Evolutionary conservation across 2,329 filamentous ascomycete species (phyloP).

Genomic region (Talaromyces sp.): DNA sequence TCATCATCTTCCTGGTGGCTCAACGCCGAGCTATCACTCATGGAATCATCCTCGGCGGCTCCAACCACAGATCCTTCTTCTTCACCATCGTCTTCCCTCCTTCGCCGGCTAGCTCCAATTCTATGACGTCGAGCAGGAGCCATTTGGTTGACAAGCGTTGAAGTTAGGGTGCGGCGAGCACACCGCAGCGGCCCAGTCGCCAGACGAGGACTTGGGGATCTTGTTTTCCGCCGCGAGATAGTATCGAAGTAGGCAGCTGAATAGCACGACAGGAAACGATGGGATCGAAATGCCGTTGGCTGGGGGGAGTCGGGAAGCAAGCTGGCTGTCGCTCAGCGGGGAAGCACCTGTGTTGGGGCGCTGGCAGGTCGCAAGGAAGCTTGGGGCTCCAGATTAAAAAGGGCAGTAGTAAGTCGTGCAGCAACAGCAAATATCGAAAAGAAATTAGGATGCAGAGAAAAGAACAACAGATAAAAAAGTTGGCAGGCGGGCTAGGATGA

Average conservation of each 20-base stretch:
- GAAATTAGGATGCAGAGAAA: neutral
- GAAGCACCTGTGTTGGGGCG: neutral
- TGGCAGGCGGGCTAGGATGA: neutral
- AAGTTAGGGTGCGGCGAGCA: neutral
- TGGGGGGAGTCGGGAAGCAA: neutral
- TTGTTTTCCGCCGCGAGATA: neutral
- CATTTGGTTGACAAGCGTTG: slow-evolving; percentile 26
- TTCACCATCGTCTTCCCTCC: slow-evolving; percentile 46
- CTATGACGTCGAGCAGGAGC: slow-evolving; percentile 38
- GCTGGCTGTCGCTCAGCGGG: neutral
- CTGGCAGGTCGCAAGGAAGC: neutral
- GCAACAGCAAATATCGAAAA: neutral
- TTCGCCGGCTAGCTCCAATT: slow-evolving; percentile 42
- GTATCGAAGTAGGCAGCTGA: neutral
- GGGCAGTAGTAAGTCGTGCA: neutral
- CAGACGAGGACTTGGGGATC: slow-evolving; percentile 6
- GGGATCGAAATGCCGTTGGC: neutral
- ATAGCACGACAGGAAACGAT: neutral
- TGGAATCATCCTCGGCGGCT: slow-evolving; percentile 56
- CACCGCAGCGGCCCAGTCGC: slow-evolving; percentile 10
- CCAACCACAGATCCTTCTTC: slow-evolving; percentile 47
- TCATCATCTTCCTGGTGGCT: slow-evolving; percentile 54
- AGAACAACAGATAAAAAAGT: neutral
- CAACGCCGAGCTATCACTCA: slow-evolving; percentile 57
- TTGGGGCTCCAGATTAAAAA: neutral